Conservation (phyloP, 2,329 filamentous ascomycete species). For the Aspergillus caelatus region DNA sequence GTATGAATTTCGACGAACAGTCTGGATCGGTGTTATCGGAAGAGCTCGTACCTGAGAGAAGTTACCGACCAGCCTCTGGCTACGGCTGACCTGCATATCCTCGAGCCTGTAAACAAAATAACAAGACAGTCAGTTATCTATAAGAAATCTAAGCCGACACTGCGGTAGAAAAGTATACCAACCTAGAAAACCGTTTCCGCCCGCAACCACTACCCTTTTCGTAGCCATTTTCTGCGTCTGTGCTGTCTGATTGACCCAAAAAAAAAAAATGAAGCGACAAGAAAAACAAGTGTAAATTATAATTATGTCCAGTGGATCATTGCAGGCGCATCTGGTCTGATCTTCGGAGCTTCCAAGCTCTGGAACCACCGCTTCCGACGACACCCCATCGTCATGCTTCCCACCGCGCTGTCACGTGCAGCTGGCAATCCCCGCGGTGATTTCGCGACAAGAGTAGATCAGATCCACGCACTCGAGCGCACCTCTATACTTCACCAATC, state of each 20-base stretch:
- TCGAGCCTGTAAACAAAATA: constrained; percentile 52
- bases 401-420: constrained; percentile 30
- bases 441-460: constrained; percentile 5
- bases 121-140: constrained; percentile 11
- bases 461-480: background rate
- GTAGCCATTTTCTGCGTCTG: constrained; percentile 51
- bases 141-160: background rate
- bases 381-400: constrained; percentile 23
- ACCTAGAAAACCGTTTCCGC: constrained; percentile 90
- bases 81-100: constrained; percentile 90
- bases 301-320: constrained; percentile 16
- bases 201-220: constrained; percentile 86
- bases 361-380: constrained; percentile 16
- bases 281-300: background rate
- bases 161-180: constrained; percentile 27
- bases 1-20: constrained; percentile 8
- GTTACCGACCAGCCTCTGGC: constrained; percentile 87
- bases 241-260: constrained; percentile 8
- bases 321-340: constrained; percentile 5
- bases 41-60: constrained; percentile 73
- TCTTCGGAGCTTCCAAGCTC: constrained; percentile 2
- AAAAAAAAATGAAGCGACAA: background rate
- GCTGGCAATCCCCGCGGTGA: constrained; percentile 8
- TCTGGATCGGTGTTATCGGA: background rate
- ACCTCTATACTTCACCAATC: background rate